Evolutionary conservation across 129 eudicot genomes (phyloP).

Genomic region (Apium graveolens): DNA sequence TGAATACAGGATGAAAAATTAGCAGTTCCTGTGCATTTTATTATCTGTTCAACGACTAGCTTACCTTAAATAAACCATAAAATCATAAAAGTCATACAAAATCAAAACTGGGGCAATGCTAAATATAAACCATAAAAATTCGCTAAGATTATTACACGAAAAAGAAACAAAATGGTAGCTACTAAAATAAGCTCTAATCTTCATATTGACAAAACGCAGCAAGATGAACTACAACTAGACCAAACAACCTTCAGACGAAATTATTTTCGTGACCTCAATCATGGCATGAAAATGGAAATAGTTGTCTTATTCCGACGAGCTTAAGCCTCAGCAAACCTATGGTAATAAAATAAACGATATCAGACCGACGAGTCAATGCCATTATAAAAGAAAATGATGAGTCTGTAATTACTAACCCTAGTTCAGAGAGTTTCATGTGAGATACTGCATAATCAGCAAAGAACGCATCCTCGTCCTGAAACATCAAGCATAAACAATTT

Average conservation of each 20-base stretch:
- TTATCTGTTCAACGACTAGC: no score
- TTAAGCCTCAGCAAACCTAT: conserved; percentile 61
- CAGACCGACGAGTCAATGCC: neutral
- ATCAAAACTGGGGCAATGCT: no score
- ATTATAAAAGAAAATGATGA: neutral
- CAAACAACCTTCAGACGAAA: neutral
- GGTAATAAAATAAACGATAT: neutral
- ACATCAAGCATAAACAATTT: neutral
- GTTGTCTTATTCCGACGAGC: neutral
- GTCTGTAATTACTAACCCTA: conserved; percentile 54
- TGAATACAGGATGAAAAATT: no score
- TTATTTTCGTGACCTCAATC: neutral
- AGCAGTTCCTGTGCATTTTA: no score
- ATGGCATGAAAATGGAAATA: neutral
- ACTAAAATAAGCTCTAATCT: neutral
- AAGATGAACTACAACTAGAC: neutral
- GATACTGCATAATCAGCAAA: conserved; percentile 85
- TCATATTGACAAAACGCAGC: neutral
- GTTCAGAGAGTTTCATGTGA: conserved; percentile 76
- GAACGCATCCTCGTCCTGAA: conserved; percentile 87
- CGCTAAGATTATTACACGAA: neutral
- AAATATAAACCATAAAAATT: neutral
- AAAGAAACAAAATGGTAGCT: neutral
- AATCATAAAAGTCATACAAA: no score
- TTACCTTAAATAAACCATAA: no score